These are phyloP conservation scores for Xeromyces bisporus DNA, from an alignment of 495 filamentous ascomycete genomes.

Conservation along the genomic window DNA sequence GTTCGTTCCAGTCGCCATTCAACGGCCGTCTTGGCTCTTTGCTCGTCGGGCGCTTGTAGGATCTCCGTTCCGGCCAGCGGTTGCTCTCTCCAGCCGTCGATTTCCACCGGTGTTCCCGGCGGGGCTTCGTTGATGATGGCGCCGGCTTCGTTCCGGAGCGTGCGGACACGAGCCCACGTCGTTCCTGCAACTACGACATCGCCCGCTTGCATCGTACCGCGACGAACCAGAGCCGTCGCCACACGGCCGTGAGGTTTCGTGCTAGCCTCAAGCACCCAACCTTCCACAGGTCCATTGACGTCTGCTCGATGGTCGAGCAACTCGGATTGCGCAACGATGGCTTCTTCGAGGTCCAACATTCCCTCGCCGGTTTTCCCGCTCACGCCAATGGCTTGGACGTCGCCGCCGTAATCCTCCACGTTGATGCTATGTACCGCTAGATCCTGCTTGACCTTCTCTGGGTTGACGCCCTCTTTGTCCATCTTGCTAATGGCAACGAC, in stretches of 20 bases:
- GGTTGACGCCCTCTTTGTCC: conserved; percentile 66
- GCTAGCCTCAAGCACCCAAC: conserved; percentile 87
- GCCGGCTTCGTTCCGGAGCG: conserved; percentile 74
- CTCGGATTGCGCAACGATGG: conserved; percentile 65
- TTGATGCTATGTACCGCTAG: conserved; percentile 72
- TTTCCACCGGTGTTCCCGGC: conserved; percentile 77
- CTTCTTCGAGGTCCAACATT: conserved; percentile 85
- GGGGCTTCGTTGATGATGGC: conserved; percentile 51
- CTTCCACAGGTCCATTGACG: conserved; percentile 58
- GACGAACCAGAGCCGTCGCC: conserved; percentile 74
- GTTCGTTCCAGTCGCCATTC: conserved; percentile 50
- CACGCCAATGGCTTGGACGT: conserved; percentile 78
- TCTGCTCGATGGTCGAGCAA: conserved; percentile 82
- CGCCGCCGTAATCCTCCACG: conserved; percentile 89
- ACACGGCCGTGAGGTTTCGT: conserved; percentile 76
- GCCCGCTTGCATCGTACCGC: conserved; percentile 67
- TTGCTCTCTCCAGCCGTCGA: conserved; percentile 88
- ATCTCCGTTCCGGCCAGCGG: conserved; percentile 80
- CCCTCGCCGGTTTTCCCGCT: conserved; percentile 89
- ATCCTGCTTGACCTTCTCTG: conserved; percentile 74
- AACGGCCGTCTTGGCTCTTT: conserved; percentile 64
- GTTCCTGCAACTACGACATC: conserved; percentile 77
- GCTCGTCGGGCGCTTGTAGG: conserved; percentile 63
- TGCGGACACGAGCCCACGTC: conserved; percentile 69
- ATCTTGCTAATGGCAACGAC: conserved; percentile 98